Percentiles rank a stretch among this genome's conserved stretches.
Conservation (phyloP, 108 stramenopile genomes). For the Skeletonema grethae region DNA sequence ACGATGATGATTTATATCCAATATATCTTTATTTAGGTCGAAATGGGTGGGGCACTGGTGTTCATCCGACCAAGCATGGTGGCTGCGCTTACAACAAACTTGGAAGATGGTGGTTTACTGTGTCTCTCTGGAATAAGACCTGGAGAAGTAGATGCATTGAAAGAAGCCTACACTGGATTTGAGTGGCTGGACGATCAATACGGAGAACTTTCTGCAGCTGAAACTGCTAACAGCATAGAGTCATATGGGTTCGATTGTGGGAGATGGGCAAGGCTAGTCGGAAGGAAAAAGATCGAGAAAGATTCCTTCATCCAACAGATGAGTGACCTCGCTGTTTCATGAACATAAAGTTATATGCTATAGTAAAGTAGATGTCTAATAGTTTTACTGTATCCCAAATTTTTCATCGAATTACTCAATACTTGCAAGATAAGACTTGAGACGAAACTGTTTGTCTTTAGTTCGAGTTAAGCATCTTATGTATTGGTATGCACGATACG, state of each 20-base stretch:
- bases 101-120: slow-evolving; percentile 38
- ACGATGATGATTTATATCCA: slow-evolving; percentile 26
- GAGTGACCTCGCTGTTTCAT: slow-evolving; percentile 53
- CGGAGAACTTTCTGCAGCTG: slow-evolving; percentile 49
- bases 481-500: slow-evolving; percentile 6
- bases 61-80: slow-evolving; percentile 71
- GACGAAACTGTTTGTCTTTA: slow-evolving; percentile 14
- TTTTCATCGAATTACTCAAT: neutral
- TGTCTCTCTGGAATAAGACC: slow-evolving; percentile 60
- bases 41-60: slow-evolving; percentile 65
- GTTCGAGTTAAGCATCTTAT: slow-evolving; percentile 14
- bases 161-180: slow-evolving; percentile 40
- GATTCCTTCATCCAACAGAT: slow-evolving; percentile 40
- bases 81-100: slow-evolving; percentile 52
- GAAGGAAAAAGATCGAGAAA: slow-evolving; percentile 25
- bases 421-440: neutral
- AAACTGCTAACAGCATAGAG: slow-evolving; percentile 35
- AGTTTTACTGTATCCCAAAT: neutral
- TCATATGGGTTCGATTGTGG: slow-evolving; percentile 62
- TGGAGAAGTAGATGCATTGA: slow-evolving; percentile 50
- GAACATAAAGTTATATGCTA: neutral
- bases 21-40: slow-evolving; percentile 25
- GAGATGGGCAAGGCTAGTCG: slow-evolving; percentile 51
- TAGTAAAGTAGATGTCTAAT: neutral
- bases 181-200: slow-evolving; percentile 55